Evolutionary conservation across 2,329 filamentous ascomycete species (phyloP).

Genomic region (Apiospora pterosperma): DNA sequence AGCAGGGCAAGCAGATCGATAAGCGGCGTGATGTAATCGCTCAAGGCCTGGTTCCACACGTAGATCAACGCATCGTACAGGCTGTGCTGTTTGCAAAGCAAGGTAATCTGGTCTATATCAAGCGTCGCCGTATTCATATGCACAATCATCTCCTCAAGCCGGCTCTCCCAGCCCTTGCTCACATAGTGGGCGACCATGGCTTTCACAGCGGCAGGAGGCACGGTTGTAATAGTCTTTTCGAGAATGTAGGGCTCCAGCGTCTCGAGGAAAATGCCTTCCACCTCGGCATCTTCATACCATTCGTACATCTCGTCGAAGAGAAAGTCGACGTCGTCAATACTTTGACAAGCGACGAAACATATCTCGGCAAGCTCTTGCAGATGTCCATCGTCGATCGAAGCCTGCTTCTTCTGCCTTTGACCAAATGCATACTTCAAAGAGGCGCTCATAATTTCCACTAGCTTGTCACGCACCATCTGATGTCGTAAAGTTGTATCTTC

Average conservation of each 20-base stretch:
- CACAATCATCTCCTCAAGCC: slow-evolving; percentile 91
- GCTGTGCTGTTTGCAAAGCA: slow-evolving; percentile 84
- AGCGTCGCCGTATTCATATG: slow-evolving; percentile 86
- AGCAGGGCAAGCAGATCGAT: slow-evolving; percentile 77
- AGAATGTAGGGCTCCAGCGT: slow-evolving; percentile 85
- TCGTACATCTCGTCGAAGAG: slow-evolving; percentile 90
- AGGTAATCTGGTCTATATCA: slow-evolving; percentile 90
- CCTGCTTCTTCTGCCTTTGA: slow-evolving; percentile 51
- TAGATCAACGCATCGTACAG: slow-evolving; percentile 95
- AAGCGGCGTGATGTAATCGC: slow-evolving; percentile 87
- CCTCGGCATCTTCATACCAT: slow-evolving; percentile 76
- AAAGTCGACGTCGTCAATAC: slow-evolving; percentile 75
- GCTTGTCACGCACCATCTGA: slow-evolving; percentile 78
- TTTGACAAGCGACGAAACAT: slow-evolving; percentile 80
- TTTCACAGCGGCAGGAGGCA: slow-evolving; percentile 84
- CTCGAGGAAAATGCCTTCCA: slow-evolving; percentile 77
- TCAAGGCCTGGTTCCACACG: slow-evolving; percentile 89
- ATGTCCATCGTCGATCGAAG: slow-evolving; percentile 50
- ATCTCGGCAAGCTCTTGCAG: slow-evolving; percentile 76
- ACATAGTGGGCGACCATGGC: slow-evolving; percentile 81
- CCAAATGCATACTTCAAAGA: slow-evolving; percentile 87
- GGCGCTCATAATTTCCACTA: slow-evolving; percentile 89
- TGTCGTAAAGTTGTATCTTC: slow-evolving; percentile 77
- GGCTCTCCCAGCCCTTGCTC: slow-evolving; percentile 67
- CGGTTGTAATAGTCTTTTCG: slow-evolving; percentile 66